A percentile compares a stretch with the other conserved stretches of the same genome.
Evolutionary conservation across 192 early-diverging fungal genomes (phyloP).

Genomic region (Chytriomyces sp.): DNA sequence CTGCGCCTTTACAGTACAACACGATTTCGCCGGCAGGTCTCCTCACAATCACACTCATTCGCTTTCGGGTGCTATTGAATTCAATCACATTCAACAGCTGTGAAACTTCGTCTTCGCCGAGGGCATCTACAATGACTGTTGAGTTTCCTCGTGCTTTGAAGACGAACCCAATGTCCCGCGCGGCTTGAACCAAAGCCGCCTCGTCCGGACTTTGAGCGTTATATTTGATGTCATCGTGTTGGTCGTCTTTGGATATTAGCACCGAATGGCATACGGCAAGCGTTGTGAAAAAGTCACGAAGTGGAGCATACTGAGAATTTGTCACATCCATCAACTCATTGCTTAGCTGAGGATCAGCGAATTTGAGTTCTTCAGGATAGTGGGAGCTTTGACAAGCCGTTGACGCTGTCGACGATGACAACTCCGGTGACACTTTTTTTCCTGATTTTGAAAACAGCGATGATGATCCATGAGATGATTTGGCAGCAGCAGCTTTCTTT

Average conservation of each 20-base stretch:
- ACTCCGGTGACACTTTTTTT: no score
- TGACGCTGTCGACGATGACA: no score
- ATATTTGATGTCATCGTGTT: slow-evolving; percentile 72
- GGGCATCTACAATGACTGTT: slow-evolving; percentile 70
- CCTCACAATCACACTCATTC: slow-evolving; percentile 92
- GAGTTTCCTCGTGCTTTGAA: slow-evolving; percentile 79
- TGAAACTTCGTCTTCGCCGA: slow-evolving; percentile 72
- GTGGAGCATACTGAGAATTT: slow-evolving; percentile 61
- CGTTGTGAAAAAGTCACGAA: slow-evolving; percentile 77
- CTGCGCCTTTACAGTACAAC: slow-evolving; percentile 92
- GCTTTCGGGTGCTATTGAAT: slow-evolving; percentile 94
- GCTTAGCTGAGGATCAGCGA: slow-evolving; percentile 58
- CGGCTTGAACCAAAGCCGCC: slow-evolving; percentile 86
- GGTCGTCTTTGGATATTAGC: slow-evolving; percentile 64
- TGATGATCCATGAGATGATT: not conserved
- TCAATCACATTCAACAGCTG: slow-evolving; percentile 59
- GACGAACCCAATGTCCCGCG: slow-evolving; percentile 80
- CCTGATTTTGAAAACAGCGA: not conserved
- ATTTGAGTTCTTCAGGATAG: slow-evolving; percentile 40
- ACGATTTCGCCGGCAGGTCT: slow-evolving; percentile 72
- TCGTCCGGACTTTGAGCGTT: slow-evolving; percentile 96
- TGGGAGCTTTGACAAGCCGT: not conserved
- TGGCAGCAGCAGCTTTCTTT: not conserved
- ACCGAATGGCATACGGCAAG: slow-evolving; percentile 91
- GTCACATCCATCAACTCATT: slow-evolving; percentile 55